phyloP scores from a whole-genome alignment of 805 yeast species.

The Cyberlindnera suaveolens region DNA sequence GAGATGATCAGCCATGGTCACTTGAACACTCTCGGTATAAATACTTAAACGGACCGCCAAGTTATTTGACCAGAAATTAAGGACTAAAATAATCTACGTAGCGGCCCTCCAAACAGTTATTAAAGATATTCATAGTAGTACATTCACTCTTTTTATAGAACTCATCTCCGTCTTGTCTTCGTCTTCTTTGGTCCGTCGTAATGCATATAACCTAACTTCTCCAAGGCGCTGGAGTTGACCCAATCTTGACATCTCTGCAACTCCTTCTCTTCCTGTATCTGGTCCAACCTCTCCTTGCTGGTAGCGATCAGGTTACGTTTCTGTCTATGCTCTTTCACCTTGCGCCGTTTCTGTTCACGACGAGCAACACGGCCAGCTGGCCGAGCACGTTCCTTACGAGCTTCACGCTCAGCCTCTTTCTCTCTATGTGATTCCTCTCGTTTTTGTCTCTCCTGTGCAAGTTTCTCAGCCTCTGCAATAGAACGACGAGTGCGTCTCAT shows the following conservation, averaged over 20 bases:
- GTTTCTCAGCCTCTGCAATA: slow-evolving; percentile 17
- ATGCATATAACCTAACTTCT: slow-evolving; percentile 42
- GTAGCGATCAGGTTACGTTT: slow-evolving; percentile 22
- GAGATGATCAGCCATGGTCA: too few relatives aligned
- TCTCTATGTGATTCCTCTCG: slow-evolving; percentile 10
- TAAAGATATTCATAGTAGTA: too few relatives aligned
- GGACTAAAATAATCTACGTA: too few relatives aligned
- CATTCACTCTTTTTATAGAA: not conserved
- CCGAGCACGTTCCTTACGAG: slow-evolving; percentile 21
- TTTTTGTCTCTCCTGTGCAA: slow-evolving; percentile 14
- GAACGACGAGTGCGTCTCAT: slow-evolving; percentile 24
- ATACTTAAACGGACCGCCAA: too few relatives aligned
- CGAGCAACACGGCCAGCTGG: slow-evolving; percentile 32
- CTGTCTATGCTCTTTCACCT: slow-evolving; percentile 26
- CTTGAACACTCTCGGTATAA: too few relatives aligned
- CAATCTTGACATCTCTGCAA: slow-evolving; percentile 46
- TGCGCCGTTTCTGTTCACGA: slow-evolving; percentile 29
- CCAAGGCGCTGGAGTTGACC: slow-evolving; percentile 56
- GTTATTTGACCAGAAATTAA: too few relatives aligned
- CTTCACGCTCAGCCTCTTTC: slow-evolving; percentile 15
- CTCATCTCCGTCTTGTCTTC: slow-evolving; percentile 5
- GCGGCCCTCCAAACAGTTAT: too few relatives aligned
- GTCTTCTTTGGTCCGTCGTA: slow-evolving; percentile 41
- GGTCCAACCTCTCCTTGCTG: slow-evolving; percentile 25
- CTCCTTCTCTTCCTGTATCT: slow-evolving; percentile 34